Base-by-base conservation (phyloP, 495 filamentous ascomycete genomes). In the Penicillium parvum region DNA sequence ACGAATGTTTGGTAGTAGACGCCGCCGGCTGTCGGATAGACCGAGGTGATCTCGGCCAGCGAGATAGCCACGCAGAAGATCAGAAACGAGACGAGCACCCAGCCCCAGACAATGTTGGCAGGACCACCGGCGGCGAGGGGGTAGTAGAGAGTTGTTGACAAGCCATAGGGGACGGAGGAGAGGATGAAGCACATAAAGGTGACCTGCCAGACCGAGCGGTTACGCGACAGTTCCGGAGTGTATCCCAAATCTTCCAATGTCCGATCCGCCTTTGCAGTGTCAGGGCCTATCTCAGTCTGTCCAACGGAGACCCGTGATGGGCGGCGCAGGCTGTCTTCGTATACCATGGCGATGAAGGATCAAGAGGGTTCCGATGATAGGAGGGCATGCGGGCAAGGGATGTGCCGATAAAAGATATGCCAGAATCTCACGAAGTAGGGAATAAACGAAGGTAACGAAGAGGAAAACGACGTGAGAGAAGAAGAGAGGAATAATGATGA, bases 1-100 rank as follows among this genome's bases (percentile, higher is more conserved):
- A 82, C 78, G 6, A 82, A 81, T 0, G 78, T 82, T 80, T 82
- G 85, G 55, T 84, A 79, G 45, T 85, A 85, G 55, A 83, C 79
- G 11, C 80, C 80, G 17, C 73, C 72, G 27, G 73, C 64, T 2
- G 80, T 86, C 8, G 83, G 83, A 49, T 80, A 86, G 6, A 81
- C 83, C 6, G 76, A 77, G n/a, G 83, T 66, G 53, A 86, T 85
- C 54, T 86, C 83, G 5, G 83, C 81, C 19, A 86, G 60, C 2
- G 80, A 84, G 5, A 79, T 76, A 6, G 82, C 81, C 9, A 86
- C 70, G 39, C 78, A 81, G 9, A 83, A 41, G 50, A 83, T 83
- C 53, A 81, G 77, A 14, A 83, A 58, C 2, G 81, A 81, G 7
- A 82, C 71, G 7, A 81, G 69, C 8, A 85, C 64, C 43, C 84